phyloP scores from a whole-genome alignment of 2,329 filamentous ascomycete species.

The Berkeleyomyces rouxiae region DNA sequence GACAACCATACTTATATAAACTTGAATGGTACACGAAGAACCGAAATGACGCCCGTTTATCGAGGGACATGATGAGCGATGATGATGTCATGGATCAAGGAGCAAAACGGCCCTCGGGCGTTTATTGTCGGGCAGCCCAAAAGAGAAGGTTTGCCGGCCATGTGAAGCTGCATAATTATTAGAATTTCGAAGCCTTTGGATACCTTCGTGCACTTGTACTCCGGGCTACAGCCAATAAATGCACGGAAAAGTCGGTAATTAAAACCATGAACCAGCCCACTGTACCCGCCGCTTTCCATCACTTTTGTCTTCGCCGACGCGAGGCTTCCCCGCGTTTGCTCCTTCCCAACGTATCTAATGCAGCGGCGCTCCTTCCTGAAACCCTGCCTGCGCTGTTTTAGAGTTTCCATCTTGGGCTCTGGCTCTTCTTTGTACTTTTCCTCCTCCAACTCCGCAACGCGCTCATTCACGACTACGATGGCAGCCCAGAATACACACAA shows the following conservation, averaged over 20 bases:
- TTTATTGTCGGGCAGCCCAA: too few relatives aligned
- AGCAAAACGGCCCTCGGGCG: too few relatives aligned
- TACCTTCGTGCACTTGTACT: too few relatives aligned
- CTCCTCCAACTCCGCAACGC: slow-evolving; percentile 15
- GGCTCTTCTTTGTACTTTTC: neutral
- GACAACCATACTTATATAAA: too few relatives aligned
- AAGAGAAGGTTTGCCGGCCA: too few relatives aligned
- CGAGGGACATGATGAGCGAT: too few relatives aligned
- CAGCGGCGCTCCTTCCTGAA: neutral
- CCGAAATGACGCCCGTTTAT: too few relatives aligned
- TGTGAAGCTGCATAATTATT: too few relatives aligned
- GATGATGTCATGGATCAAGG: too few relatives aligned
- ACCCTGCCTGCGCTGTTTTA: neutral
- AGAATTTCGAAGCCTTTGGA: too few relatives aligned
- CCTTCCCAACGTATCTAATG: neutral
- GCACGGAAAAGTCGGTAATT: neutral
- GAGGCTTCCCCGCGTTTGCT: neutral
- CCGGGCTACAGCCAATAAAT: neutral
- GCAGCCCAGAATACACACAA: slow-evolving; percentile 34
- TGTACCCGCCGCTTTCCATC: neutral
- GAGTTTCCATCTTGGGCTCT: slow-evolving; percentile 9
- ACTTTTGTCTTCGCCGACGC: neutral
- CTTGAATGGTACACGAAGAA: too few relatives aligned
- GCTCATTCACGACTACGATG: slow-evolving; percentile 1
- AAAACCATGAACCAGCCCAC: neutral